Evolutionary conservation across 257 asterid genomes (phyloP), one percentile per base, ranked within the genome.

Genomic region (Plantago ovata): DNA sequence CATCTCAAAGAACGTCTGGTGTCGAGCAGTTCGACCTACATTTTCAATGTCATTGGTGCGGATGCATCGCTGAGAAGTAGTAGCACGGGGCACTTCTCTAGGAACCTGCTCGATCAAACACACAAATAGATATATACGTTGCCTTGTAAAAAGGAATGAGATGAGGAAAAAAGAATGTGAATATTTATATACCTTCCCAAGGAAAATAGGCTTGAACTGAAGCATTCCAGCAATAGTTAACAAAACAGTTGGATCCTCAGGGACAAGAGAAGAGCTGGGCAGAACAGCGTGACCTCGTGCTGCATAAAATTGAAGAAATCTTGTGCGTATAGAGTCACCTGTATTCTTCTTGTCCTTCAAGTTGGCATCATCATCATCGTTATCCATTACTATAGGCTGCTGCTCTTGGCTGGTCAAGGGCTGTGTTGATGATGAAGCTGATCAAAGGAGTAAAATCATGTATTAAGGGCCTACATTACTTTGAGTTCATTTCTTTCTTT

Each of bases 1-100:
- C 98, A 91, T 91, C 80, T 91, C 98, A 74, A 91, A 91, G 84
- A 91, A 91, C n/a, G 98, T 91, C 42, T 85, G 98, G 67, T 91
- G 98, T 38, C 96, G 83, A 47, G 98, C 81, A 45, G 96, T 91
- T 53, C 74, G 88, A 28, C 98, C 96, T 32, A 91, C 98, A 67
- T 91, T 91, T 77, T 91, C 98, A 10, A 87, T 53, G 71, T 91
- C 98, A 69, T 87, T 91, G 55, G 94, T 91, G 19, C 98, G 86
- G 60, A 91, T 80, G 75, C 98, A 91, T 79, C 78, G 87, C 72
- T 91, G 98, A 65, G 98, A 87, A 60, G 98, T 91, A 49, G 95
- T 70, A 53, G 96, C 96, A 53, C 96, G 68, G 43, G 96, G 93
- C 22, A 83, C 90, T 74, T 83, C 88, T 73, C 98, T 79, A 61